phyloP scores from a whole-genome alignment of 495 filamentous ascomycete species.

The Penicillium manginii region DNA sequence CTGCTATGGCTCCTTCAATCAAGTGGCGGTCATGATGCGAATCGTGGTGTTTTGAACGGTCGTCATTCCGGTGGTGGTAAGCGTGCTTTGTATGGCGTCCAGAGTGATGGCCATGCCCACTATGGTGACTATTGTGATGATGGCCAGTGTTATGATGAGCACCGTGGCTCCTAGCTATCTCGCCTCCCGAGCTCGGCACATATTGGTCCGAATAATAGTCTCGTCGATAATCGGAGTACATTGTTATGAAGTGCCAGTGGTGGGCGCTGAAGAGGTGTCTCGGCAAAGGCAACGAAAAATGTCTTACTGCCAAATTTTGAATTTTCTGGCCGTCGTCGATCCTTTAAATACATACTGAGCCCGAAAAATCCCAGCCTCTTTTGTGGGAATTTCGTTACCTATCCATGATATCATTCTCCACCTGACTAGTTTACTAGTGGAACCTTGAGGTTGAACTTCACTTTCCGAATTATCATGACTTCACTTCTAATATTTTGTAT shows the following conservation, averaged over 20 bases:
- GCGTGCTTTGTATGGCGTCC: not conserved
- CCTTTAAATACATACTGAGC: not conserved
- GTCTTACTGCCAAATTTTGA: not conserved
- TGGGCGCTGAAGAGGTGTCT: not conserved
- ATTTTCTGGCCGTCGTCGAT: not conserved
- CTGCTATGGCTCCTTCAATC: conserved; percentile 9
- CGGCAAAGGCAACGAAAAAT: not conserved
- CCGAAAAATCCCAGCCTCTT: not conserved
- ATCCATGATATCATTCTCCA: conserved; percentile 13
- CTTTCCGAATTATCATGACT: not conserved
- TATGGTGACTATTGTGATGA: not conserved
- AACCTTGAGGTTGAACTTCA: not conserved
- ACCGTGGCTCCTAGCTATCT: not conserved
- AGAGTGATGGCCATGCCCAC: not conserved
- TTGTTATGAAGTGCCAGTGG: not conserved
- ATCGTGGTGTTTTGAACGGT: not conserved
- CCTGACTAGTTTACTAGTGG: conserved; percentile 8
- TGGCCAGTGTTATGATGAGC: not conserved
- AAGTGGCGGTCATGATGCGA: conserved; percentile 12
- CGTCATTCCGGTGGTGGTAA: not conserved
- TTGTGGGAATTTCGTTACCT: not conserved
- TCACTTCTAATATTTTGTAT: not conserved
- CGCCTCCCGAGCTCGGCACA: not conserved
- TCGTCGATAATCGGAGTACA: not conserved
- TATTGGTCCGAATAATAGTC: not conserved